phyloP scores from a whole-genome alignment of 2,329 filamentous ascomycete species.

The Trichoderma guizhouense region DNA sequence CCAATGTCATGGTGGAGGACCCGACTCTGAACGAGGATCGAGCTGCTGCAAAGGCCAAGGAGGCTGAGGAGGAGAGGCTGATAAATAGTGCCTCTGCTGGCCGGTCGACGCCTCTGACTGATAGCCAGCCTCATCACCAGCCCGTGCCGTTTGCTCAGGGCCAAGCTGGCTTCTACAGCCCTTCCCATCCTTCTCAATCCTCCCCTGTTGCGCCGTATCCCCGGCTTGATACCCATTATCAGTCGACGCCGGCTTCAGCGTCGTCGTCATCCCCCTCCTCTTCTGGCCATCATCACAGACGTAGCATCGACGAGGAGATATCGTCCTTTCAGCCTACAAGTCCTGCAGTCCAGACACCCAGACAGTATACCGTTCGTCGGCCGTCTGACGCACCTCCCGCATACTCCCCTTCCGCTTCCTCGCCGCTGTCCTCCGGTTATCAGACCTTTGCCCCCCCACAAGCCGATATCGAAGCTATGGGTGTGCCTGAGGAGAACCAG shows the following conservation, averaged over 20 bases:
- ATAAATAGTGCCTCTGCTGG: slow-evolving; percentile 27
- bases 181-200: background rate
- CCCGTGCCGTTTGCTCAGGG: background rate
- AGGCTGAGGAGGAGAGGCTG: slow-evolving; percentile 42
- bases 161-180: background rate
- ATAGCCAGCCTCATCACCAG: slow-evolving; percentile 6
- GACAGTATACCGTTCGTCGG: slow-evolving; percentile 24
- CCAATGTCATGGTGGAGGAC: slow-evolving; percentile 48
- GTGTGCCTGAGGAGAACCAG: slow-evolving; percentile 40
- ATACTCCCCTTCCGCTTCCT: slow-evolving; percentile 45
- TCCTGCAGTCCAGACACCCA: background rate
- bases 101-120: slow-evolving; percentile 19
- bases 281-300: slow-evolving; percentile 23
- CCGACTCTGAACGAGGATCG: slow-evolving; percentile 40
- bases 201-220: background rate
- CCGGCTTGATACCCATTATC: background rate
- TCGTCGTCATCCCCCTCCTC: slow-evolving; percentile 9
- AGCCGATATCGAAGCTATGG: slow-evolving; percentile 35
- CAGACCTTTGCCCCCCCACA: slow-evolving; percentile 39
- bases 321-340: background rate
- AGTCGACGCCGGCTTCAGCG: slow-evolving; percentile 5
- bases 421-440: slow-evolving; percentile 35
- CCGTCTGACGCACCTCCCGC: slow-evolving; percentile 47
- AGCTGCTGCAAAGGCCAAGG: slow-evolving; percentile 39
- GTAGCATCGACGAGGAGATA: slow-evolving; percentile 26